Evolutionary conservation across 1,139 yeast species (phyloP), one percentile per base, ranked within the genome.

Genomic region (Geotrichum fermentans): DNA sequence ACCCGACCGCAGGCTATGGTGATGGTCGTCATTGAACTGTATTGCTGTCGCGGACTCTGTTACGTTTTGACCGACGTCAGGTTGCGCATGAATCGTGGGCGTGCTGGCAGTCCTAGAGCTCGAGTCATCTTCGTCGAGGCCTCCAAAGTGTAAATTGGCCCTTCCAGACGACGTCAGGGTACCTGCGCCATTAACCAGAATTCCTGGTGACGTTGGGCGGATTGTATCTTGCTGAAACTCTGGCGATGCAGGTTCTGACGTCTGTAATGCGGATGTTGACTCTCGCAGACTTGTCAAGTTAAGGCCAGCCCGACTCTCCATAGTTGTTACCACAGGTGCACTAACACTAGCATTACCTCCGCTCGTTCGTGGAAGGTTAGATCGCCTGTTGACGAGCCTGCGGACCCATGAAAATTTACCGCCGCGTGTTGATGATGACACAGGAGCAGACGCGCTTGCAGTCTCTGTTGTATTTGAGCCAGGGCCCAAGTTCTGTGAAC

Each of bases 341-440:
- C 28, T 24, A 24, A 24, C 6, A 10, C 10, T 24, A 10, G 8
- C 28, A 10, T 10, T 24, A 10, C 8, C 10, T 10, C 6, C 10
- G 28, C 28, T 10, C 8, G 10, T 6, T 24, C 28, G 28, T 10
- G 28, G 28, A 24, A 24, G 6, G 28, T 24, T 6, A 6, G 28
- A 4, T 4, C 36, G 20, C 20, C 36, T 33, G 36, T 4, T 10
- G 36, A 33, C 36, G 36, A 51, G 45, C 3, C 52, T 43, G n/a
- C 50, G 44, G 33, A 51, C 54, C 54, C 54, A 51, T 3, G 52
- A 49, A 32, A 51, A 51, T 32, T 47, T 49, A 40, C 52, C 29
- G 32, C 35, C 52, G 5, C 51, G 34, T 14, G n/a, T 13, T 30
- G 17, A 6, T 30, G 34, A 5, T 30, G 34, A 13, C n/a, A 13